phyloP scores from a whole-genome alignment of 257 asterid genomes.

The Capsicum rhomboideum region DNA sequence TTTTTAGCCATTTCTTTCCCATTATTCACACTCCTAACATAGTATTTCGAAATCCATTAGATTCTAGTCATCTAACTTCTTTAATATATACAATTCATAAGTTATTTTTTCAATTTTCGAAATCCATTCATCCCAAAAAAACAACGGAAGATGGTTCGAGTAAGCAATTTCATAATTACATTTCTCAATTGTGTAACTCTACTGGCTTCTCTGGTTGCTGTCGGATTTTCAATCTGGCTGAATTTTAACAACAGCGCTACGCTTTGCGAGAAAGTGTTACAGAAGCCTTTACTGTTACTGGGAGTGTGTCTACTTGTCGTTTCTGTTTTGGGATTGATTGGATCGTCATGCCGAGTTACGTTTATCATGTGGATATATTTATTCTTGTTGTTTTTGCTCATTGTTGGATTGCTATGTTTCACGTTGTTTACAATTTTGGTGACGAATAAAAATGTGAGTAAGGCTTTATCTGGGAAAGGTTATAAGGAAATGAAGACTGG shows the following conservation, averaged over 20 bases:
- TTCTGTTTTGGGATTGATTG: conserved; percentile 40
- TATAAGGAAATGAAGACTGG: conserved; percentile 33
- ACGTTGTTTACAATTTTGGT: conserved; percentile 45
- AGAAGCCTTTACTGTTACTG: conserved; percentile 35
- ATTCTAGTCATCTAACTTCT: no score
- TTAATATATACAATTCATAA: not conserved
- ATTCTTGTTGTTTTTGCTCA: conserved; percentile 20
- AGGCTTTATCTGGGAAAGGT: conserved; percentile 37
- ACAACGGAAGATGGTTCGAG: conserved; percentile 9
- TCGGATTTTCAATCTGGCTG: conserved; percentile 39
- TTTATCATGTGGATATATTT: conserved; percentile 45
- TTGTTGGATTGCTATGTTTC: conserved; percentile 27
- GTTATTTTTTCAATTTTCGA: not conserved
- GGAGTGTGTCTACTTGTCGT: conserved; percentile 40
- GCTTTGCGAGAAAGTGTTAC: conserved; percentile 36
- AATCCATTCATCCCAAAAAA: not conserved
- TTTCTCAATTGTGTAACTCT: conserved; percentile 35
- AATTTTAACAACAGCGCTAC: conserved; percentile 14
- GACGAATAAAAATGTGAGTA: conserved; percentile 39
- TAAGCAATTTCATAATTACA: conserved; percentile 46
- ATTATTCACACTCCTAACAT: no score
- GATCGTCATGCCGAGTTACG: conserved; percentile 27
- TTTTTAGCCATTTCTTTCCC: no score
- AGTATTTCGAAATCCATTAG: no score
- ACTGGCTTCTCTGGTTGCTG: conserved; percentile 21